Conservation (phyloP, 768 basidiomycete genomes). For the Collybia sp. region DNA sequence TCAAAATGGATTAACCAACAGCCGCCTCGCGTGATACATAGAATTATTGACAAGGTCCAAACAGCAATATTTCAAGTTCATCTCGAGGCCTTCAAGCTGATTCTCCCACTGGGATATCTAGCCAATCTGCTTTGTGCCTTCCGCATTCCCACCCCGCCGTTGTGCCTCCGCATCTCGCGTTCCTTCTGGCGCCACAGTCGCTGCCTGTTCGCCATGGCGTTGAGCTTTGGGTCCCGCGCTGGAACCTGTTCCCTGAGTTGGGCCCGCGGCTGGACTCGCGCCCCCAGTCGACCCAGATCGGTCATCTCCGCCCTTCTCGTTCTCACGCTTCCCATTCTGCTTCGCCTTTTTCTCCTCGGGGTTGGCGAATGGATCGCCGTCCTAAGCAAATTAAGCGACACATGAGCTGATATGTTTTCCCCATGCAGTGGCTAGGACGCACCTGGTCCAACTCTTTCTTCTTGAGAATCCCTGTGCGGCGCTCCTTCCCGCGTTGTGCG, state of each 20-base stretch:
- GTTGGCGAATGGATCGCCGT: slow-evolving; percentile 14
- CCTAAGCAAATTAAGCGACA: background rate
- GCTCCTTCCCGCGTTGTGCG: slow-evolving; percentile 23
- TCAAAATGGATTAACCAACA: too few relatives aligned
- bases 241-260: too few relatives aligned
- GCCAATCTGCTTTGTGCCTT: slow-evolving; percentile 11
- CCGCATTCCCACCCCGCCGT: slow-evolving; percentile 13
- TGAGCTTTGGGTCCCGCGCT: too few relatives aligned
- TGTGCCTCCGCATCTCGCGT: slow-evolving; percentile 17
- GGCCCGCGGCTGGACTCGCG: too few relatives aligned
- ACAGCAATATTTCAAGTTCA: too few relatives aligned
- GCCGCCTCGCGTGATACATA: too few relatives aligned
- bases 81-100: too few relatives aligned
- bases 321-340: background rate
- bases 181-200: slow-evolving; percentile 22
- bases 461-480: slow-evolving; percentile 25
- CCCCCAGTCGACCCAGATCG: too few relatives aligned
- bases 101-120: too few relatives aligned
- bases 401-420: background rate
- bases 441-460: slow-evolving; percentile 19
- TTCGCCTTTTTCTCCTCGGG: slow-evolving; percentile 12
- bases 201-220: slow-evolving; percentile 15
- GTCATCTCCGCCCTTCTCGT: background rate
- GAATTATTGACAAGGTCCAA: too few relatives aligned
- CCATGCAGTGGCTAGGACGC: background rate